Conservation (phyloP, 129 eudicot genomes). For the Smallanthus sonchifolius region DNA sequence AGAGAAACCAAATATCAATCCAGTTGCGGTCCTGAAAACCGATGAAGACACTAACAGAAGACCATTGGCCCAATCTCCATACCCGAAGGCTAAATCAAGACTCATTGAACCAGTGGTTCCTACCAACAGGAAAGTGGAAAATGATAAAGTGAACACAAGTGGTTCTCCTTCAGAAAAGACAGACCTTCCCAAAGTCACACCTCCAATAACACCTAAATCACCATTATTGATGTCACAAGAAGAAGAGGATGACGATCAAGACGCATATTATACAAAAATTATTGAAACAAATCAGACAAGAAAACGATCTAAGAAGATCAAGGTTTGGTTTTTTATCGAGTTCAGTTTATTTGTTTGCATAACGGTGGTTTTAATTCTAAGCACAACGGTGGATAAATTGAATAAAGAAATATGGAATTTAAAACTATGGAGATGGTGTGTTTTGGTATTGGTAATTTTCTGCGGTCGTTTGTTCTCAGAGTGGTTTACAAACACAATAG, state of each 20-base stretch:
- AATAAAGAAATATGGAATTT: constrained; percentile 35
- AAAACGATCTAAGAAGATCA: constrained; percentile 37
- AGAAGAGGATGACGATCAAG: constrained; percentile 36
- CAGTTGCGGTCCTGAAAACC: constrained; percentile 13
- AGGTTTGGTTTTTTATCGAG: constrained; percentile 38
- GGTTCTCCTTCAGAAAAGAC: constrained; percentile 31
- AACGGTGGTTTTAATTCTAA: constrained; percentile 38
- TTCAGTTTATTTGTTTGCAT: constrained; percentile 36
- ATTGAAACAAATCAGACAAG: constrained; percentile 12
- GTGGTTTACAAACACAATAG: constrained; percentile 49
- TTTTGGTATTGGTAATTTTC: constrained; percentile 53
- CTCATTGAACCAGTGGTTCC: constrained; percentile 42
- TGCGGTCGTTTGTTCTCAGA: constrained; percentile 69
- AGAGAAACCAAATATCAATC: constrained; percentile 24
- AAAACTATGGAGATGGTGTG: constrained; percentile 74
- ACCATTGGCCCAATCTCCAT: constrained; percentile 22
- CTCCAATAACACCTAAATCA: constrained; percentile 46
- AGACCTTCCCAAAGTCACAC: constrained; percentile 19
- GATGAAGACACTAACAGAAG: constrained; percentile 14
- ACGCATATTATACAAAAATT: constrained; percentile 27
- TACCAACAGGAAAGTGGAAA: constrained; percentile 13
- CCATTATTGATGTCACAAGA: constrained; percentile 30
- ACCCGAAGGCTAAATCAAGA: constrained; percentile 48
- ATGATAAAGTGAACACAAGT: constrained; percentile 17
- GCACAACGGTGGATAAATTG: constrained; percentile 36